Base-by-base conservation (phyloP, 2,329 filamentous ascomycete genomes). In the Cladophialophora yegresii region DNA sequence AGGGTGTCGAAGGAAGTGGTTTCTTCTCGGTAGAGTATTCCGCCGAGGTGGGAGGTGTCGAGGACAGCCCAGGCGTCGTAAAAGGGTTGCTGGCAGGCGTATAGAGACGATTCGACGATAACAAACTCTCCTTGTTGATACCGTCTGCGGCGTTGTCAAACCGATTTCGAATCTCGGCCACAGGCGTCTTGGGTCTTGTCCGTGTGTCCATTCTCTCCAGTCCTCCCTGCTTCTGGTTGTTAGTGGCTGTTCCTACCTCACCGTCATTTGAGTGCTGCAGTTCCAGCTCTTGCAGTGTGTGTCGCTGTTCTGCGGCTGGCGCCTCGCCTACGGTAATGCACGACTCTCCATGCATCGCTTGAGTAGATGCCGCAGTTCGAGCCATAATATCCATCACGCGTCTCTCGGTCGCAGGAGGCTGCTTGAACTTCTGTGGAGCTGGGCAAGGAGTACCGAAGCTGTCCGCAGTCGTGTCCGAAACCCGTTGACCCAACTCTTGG, bases 161-260 rank as follows among this genome's bases (percentile, higher is more conserved):
- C 28, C 51, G 45, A 45, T 63, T 60, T 26, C 67, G n/a, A 22
- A 70, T 56, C 40, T 69, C 67, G 16, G 63, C 54, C 20, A 66
- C 58, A 22, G 68, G 65, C 26, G 67, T 67, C 36, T 67, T 66
- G 30, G 65, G 64, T 57, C 62, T 58, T 49, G 64, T 64, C 20
- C 65, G 33, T 2, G 61, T 64, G 16, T 58, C 64, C 26, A 63
- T 43, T 62, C 57, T 58, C 54, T 47, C 22, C 51, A 54, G 12
- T 12, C 22, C 23, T 30, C 32, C 47, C 45, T 50, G 57, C 57
- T 59, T 59, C 10, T 49, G 45, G 10, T 28, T 3, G 22, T 32
- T 12, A 40, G 12, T 58, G 55, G 23, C 13, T n/a, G 13, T n/a
- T 43, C 10, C 36, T 3, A n/a, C 36, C 22, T 26, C 13, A 22